Evolutionary conservation across 495 filamentous ascomycete species (phyloP).

Genomic region (Cudoniella acicularis): DNA sequence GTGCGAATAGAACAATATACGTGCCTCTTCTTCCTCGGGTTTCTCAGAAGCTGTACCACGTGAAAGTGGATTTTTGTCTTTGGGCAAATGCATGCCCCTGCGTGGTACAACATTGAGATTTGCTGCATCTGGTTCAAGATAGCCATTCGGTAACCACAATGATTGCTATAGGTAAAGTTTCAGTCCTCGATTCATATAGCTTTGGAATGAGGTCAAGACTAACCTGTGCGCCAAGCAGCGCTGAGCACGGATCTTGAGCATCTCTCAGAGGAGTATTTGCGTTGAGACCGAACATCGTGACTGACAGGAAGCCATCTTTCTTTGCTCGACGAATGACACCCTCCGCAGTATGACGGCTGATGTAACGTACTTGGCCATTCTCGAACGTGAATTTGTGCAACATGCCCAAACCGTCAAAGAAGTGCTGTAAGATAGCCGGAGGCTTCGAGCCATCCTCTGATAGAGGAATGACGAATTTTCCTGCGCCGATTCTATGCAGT

Average conservation of each 20-base stretch:
- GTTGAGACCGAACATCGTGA: conserved; percentile 2
- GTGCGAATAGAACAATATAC: not conserved
- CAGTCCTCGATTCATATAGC: not conserved
- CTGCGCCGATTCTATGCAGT: not conserved
- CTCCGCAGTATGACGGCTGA: conserved; percentile 3
- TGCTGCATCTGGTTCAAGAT: not conserved
- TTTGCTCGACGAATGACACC: conserved; percentile 1
- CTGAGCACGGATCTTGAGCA: conserved; percentile 4
- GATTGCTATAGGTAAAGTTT: not conserved
- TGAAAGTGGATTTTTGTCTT: conserved; percentile 4
- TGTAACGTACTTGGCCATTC: conserved; percentile 5
- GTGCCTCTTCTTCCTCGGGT: conserved; percentile 6
- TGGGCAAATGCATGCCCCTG: conserved; percentile 2
- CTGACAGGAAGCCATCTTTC: not conserved
- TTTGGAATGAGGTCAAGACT: not conserved
- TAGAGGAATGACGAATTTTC: conserved; percentile 4
- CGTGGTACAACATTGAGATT: conserved; percentile 4
- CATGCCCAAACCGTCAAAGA: conserved; percentile 2
- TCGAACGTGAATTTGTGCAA: conserved; percentile 2
- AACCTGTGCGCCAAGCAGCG: conserved; percentile 3
- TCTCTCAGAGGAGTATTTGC: conserved; percentile 6
- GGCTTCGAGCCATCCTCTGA: conserved; percentile 7
- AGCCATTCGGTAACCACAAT: not conserved
- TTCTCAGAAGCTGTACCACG: conserved; percentile 6
- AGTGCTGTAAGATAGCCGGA: not conserved